phyloP scores from a whole-genome alignment of 192 early-diverging fungal species.

The Diversispora epigaea region DNA sequence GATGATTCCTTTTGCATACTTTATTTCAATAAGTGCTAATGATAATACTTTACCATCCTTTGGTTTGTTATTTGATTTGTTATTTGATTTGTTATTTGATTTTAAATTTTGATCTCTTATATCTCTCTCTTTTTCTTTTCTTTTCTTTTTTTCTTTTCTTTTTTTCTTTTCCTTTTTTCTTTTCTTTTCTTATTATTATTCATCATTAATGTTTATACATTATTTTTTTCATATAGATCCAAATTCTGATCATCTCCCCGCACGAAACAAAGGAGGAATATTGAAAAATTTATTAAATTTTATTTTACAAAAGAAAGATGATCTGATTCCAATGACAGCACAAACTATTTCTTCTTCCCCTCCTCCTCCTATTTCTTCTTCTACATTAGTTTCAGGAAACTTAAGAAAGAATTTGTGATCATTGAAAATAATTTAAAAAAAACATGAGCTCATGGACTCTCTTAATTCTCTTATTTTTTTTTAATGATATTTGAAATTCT shows the following conservation, averaged over 20 bases:
- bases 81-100: neutral
- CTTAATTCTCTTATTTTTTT: no score
- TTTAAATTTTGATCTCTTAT: neutral
- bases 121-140: neutral
- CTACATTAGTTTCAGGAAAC: neutral
- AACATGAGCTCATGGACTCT: no score
- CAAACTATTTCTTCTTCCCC: neutral
- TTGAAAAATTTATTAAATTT: slow-evolving; percentile 26
- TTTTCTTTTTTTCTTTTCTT: neutral
- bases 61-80: slow-evolving; percentile 32
- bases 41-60: slow-evolving; percentile 78
- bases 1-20: slow-evolving; percentile 89
- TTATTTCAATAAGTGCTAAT: slow-evolving; percentile 91
- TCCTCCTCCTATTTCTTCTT: neutral
- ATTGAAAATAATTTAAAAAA: no score
- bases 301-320: slow-evolving; percentile 29
- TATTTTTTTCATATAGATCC: slow-evolving; percentile 16
- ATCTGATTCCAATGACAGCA: slow-evolving; percentile 16
- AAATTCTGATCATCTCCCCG: slow-evolving; percentile 6
- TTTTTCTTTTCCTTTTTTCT: no score
- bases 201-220: no score
- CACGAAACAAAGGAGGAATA: slow-evolving; percentile 20
- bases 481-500: no score
- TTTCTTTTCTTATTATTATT: neutral
- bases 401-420: neutral